Evolutionary conservation across 371 early-diverging fungal genomes (phyloP), one percentile per base, ranked within the genome.

Genomic region (Apophysomyces variabilis): DNA sequence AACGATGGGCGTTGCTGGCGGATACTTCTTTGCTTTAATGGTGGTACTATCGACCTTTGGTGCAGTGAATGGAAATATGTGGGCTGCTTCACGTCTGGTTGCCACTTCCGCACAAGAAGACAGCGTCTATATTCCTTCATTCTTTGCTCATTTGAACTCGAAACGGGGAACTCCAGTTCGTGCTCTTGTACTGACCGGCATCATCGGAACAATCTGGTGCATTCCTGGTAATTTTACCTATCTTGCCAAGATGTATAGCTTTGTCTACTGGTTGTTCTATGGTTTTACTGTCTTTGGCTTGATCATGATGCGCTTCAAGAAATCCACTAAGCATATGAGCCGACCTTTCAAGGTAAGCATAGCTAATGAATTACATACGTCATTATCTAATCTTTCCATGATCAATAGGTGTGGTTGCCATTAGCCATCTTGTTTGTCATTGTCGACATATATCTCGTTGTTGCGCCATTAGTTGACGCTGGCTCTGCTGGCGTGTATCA

Each of bases 211-310:
- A 4, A 73, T 78, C 32, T 78, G 78, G 78, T 71, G 69, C 66
- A 66, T 75, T 57, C 78, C 78, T 38, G 87, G 87, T 45, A 67
- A 74, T 54, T 88, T 84, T 62, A 80, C 76, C 3, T 77, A 79
- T 26, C 73, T 88, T 7, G 87, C 87, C 35, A 87, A 76, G 26
- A 79, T 88, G 67, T 88, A 85, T 69, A 83, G 84, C 57, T 83
- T 85, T 58, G 79, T 78, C 35, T 72, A 79, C n/a, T 88, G 87
- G 87, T 43, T 78, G 13, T 88, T 86, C 65, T 88, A 88, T 70
- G 74, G 85, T 32, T 62, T 75, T 45, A 66, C 75, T 32, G 65
- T 78, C 39, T 39, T 67, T 67, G 78, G 75, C 21, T 61, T 78
- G 38, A 67, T 78, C 5, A 16, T 69, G 14, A 78, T 78, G 78